Conservation (phyloP, 2,329 filamentous ascomycete species). For the Talaromyces sp. region DNA sequence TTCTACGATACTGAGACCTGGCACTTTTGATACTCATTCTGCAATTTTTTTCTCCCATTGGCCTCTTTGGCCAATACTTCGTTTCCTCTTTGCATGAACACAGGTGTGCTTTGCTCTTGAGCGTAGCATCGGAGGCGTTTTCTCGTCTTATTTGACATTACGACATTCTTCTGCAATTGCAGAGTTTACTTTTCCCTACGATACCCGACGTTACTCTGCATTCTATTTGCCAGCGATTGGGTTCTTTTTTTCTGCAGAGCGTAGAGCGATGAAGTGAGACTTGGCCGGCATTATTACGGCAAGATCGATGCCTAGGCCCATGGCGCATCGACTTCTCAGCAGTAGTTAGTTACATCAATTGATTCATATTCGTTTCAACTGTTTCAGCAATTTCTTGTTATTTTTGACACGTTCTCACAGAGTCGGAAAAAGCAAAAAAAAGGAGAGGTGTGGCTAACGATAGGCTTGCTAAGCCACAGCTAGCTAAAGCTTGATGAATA, state of each 20-base stretch:
- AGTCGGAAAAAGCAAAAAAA: neutral
- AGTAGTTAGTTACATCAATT: neutral
- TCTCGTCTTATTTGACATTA: neutral
- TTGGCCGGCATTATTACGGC: neutral
- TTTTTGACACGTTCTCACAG: constrained; percentile 5
- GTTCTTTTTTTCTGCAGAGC: neutral
- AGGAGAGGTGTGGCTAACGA: no score
- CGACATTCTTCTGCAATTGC: neutral
- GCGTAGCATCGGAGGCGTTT: constrained; percentile 19
- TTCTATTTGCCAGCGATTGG: neutral
- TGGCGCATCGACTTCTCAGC: neutral
- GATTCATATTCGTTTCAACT: neutral
- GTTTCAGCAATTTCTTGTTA: constrained; percentile 9
- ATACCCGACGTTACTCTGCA: neutral
- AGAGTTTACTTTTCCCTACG: neutral
- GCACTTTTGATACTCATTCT: constrained; percentile 4
- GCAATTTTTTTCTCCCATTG: constrained; percentile 14
- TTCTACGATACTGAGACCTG: neutral
- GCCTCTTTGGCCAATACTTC: constrained; percentile 4
- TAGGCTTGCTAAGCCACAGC: neutral
- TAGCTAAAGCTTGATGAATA: neutral
- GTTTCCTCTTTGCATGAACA: constrained; percentile 10
- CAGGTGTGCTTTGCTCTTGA: constrained; percentile 11
- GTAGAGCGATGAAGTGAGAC: neutral
- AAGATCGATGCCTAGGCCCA: neutral